Evolutionary conservation across 306 rosid species (phyloP).

Genomic region (Trifolium dubium): DNA sequence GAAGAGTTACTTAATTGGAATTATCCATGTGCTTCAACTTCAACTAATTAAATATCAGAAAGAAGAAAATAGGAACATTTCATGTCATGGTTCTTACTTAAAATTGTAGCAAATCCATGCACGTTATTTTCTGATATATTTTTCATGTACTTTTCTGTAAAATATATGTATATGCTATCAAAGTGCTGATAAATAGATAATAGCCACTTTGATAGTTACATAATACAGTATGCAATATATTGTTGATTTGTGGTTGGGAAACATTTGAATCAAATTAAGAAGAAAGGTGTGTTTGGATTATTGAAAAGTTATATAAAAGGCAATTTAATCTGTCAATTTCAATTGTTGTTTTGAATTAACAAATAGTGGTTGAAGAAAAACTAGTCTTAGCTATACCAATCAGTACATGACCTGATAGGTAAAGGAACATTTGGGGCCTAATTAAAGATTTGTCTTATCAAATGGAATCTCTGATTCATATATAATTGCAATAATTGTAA

Average conservation of each 20-base stretch:
- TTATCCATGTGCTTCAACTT: constrained; percentile 49
- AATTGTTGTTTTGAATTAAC: constrained; percentile 24
- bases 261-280: constrained; percentile 32
- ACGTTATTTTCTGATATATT: constrained; percentile 30
- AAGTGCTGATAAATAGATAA: constrained; percentile 32
- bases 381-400: constrained; percentile 12
- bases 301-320: neutral
- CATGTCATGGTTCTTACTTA: constrained; percentile 44
- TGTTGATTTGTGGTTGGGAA: constrained; percentile 38
- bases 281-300: neutral
- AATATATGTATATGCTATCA: neutral
- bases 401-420: constrained; percentile 20
- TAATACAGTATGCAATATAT: constrained; percentile 24
- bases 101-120: constrained; percentile 16
- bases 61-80: constrained; percentile 31
- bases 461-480: neutral
- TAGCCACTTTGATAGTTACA: constrained; percentile 41
- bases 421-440: constrained; percentile 22
- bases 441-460: constrained; percentile 3
- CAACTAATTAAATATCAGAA: constrained; percentile 43
- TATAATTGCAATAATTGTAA: constrained; percentile 33
- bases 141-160: constrained; percentile 40
- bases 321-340: constrained; percentile 43
- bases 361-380: constrained; percentile 9
- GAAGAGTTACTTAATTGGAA: constrained; percentile 95